Evolutionary conservation across 768 basidiomycete genomes (phyloP).

Genomic region (Harrya chromipes): DNA sequence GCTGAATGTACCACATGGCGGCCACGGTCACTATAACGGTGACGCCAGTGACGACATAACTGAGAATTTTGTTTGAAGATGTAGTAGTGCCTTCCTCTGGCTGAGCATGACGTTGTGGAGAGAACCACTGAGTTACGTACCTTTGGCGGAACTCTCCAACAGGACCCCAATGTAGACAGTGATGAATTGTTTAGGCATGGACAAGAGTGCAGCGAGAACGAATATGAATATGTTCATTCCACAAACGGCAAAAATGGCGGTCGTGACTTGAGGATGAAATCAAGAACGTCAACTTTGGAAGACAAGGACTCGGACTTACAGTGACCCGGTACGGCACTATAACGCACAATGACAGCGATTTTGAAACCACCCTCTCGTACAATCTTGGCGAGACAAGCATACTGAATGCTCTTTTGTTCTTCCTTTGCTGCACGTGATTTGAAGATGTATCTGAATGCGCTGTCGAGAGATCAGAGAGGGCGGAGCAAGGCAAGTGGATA

Average conservation of each 20-base stretch:
- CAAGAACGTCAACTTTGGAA: neutral
- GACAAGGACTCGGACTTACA: constrained; percentile 50
- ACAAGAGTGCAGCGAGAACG: constrained; percentile 73
- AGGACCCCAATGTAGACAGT: constrained; percentile 89
- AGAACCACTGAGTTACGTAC: constrained; percentile 6
- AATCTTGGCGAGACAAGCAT: constrained; percentile 61
- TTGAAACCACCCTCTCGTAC: constrained; percentile 88
- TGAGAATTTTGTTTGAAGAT: constrained; percentile 59
- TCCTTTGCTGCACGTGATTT: constrained; percentile 70
- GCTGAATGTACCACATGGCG: constrained; percentile 84
- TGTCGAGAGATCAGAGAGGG: constrained; percentile 28
- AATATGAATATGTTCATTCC: constrained; percentile 84
- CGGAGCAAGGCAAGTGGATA: constrained; percentile 5
- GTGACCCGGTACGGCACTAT: constrained; percentile 84
- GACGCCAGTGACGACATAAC: constrained; percentile 61
- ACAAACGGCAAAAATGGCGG: constrained; percentile 84
- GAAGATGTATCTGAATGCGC: constrained; percentile 84
- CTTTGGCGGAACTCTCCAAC: constrained; percentile 47
- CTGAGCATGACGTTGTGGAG: constrained; percentile 1
- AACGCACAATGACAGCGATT: constrained; percentile 71
- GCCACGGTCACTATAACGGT: constrained; percentile 69
- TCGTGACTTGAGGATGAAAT: constrained; percentile 57
- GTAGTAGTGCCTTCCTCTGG: constrained; percentile 17
- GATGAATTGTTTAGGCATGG: constrained; percentile 87
- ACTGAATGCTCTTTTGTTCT: constrained; percentile 54